Conservation (phyloP, 441 rosid species). For the Eutrema salsugineum region DNA sequence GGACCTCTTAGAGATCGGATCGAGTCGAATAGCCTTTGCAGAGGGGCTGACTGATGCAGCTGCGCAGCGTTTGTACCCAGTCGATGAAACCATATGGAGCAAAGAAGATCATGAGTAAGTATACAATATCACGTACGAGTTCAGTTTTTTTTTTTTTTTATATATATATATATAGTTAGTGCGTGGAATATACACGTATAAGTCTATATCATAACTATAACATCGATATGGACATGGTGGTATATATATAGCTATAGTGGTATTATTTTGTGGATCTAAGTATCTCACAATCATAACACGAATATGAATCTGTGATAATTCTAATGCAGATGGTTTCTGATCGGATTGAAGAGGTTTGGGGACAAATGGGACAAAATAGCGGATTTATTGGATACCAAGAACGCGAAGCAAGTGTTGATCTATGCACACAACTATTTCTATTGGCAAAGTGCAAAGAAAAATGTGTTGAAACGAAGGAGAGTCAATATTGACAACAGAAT, state of each 20-base stretch:
- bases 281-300: neutral
- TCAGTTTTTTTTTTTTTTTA: neutral
- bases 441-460: neutral
- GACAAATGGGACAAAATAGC: neutral
- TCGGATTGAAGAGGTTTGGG: constrained; percentile 6
- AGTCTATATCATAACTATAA: neutral
- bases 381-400: neutral
- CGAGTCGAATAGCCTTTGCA: neutral
- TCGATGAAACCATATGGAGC: neutral
- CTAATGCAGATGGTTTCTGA: constrained; percentile 24
- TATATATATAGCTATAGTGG: neutral
- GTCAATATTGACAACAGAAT: neutral
- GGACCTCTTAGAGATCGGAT: constrained; percentile 1
- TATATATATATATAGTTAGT: no score
- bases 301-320: neutral
- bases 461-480: neutral
- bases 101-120: constrained; percentile 30
- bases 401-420: neutral
- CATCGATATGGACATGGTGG: neutral
- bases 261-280: neutral
- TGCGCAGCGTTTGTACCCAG: neutral
- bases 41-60: neutral
- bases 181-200: neutral
- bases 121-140: neutral
- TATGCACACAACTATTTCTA: neutral